phyloP scores from a whole-genome alignment of 2,329 filamentous ascomycete genomes.

The Curvularia hawaiiensis region DNA sequence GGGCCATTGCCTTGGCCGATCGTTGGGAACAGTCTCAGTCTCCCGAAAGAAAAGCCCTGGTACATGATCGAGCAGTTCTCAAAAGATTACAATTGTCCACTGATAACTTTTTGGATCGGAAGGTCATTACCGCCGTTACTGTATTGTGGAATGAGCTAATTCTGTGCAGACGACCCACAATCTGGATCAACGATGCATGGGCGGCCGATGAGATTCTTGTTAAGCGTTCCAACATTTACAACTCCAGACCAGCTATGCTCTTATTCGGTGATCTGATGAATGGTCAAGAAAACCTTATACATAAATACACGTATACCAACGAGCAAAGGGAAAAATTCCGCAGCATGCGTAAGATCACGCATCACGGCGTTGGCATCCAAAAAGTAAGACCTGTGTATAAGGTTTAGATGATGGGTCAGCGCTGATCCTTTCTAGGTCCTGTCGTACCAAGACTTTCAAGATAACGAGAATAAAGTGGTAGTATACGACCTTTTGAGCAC shows the following conservation, averaged over 20 bases:
- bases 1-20: constrained; percentile 61
- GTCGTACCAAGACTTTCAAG: constrained; percentile 61
- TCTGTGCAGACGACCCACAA: constrained; percentile 34
- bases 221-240: constrained; percentile 58
- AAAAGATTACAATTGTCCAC: constrained; percentile 53
- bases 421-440: constrained; percentile 16
- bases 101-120: constrained; percentile 62
- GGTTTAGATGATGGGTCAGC: rapidly evolving
- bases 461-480: constrained; percentile 62
- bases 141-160: not conserved
- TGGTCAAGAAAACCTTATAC: constrained; percentile 42
- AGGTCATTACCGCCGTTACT: constrained; percentile 7
- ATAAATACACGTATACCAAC: constrained; percentile 40
- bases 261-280: constrained; percentile 49
- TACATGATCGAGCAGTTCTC: constrained; percentile 61
- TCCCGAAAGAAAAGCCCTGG: constrained; percentile 62
- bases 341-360: constrained; percentile 39
- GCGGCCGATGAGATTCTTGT: constrained; percentile 60
- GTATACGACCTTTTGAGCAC: constrained; percentile 54
- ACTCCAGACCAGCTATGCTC: constrained; percentile 55
- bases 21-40: constrained; percentile 60
- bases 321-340: constrained; percentile 38
- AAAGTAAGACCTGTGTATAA: constrained; percentile 46
- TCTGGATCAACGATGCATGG: constrained; percentile 53
- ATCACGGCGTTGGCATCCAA: constrained; percentile 51